A percentile compares a stretch with the other conserved stretches of the same genome.
These are phyloP conservation scores for Meredithiella fracta DNA, from an alignment of 2,329 filamentous ascomycete genomes.

Conservation along the genomic window DNA sequence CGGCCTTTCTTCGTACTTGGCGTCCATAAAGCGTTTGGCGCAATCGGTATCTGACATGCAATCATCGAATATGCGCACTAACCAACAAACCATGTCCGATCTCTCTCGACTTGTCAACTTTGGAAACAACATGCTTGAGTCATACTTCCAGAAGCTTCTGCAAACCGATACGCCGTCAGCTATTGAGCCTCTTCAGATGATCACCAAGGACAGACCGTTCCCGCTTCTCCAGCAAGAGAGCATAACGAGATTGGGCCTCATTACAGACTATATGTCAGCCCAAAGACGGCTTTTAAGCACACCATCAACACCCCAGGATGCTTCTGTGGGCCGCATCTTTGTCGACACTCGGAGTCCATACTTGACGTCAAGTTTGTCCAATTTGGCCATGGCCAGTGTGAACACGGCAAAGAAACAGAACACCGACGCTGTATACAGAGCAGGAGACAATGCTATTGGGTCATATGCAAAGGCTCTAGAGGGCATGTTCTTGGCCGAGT, in stretches of 20 bases:
- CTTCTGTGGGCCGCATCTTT: conserved; percentile 66
- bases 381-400: conserved; percentile 72
- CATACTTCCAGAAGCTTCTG: conserved; percentile 63
- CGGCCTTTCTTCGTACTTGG: conserved; percentile 70
- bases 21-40: conserved; percentile 75
- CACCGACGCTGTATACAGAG: conserved; percentile 66
- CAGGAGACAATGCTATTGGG: conserved; percentile 79
- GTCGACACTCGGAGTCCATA: conserved; percentile 76
- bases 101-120: conserved; percentile 60
- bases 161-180: conserved; percentile 58
- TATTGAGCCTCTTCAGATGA: conserved; percentile 78
- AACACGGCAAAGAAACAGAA: conserved; percentile 69
- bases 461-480: conserved; percentile 81
- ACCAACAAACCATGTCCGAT: conserved; percentile 74
- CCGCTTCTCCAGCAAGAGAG: conserved; percentile 64
- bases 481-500: conserved; percentile 71
- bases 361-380: conserved; percentile 64
- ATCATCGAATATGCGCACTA: conserved; percentile 78
- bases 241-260: conserved; percentile 56
- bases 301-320: conserved; percentile 35
- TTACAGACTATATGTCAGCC: conserved; percentile 60
- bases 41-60: conserved; percentile 73
- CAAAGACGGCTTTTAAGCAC: conserved; percentile 30
- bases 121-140: conserved; percentile 70
- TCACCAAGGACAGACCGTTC: conserved; percentile 78